Evolutionary conservation across 306 rosid genomes (phyloP).

Genomic region (Boehmeria nivea): DNA sequence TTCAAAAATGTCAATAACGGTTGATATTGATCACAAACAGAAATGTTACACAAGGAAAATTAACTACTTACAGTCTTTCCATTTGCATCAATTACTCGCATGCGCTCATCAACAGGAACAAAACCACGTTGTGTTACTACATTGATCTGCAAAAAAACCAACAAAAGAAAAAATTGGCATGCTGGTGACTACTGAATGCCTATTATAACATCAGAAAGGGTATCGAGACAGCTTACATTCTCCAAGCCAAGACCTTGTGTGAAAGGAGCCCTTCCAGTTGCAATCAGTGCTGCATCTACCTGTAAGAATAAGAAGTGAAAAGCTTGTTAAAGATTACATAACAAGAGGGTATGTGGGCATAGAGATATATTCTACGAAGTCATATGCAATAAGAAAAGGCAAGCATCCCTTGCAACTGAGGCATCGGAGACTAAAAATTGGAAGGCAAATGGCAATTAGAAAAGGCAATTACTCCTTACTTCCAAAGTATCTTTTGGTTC

Average conservation of each 20-base stretch:
- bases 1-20: slow-evolving; percentile 30
- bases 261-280: slow-evolving; percentile 98
- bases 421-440: too few relatives aligned
- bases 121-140: slow-evolving; percentile 84
- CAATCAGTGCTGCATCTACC: slow-evolving; percentile 97
- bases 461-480: slow-evolving; percentile 34
- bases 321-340: slow-evolving; percentile 14
- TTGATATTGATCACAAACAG: slow-evolving; percentile 2
- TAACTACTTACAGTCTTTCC: slow-evolving; percentile 67
- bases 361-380: slow-evolving; percentile 2
- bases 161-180: slow-evolving; percentile 5
- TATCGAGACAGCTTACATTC: slow-evolving; percentile 50
- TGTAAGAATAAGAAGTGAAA: slow-evolving; percentile 29
- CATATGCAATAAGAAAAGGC: slow-evolving; percentile 3
- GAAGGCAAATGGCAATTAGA: too few relatives aligned
- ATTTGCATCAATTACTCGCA: slow-evolving; percentile 68
- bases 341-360: slow-evolving; percentile 7
- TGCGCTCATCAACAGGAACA: slow-evolving; percentile 88
- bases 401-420: background rate
- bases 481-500: slow-evolving; percentile 86
- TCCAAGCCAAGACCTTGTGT: slow-evolving; percentile 94
- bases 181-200: background rate
- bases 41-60: slow-evolving; percentile 15
- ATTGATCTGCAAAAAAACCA: slow-evolving; percentile 56
- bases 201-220: background rate